Percentiles rank a stretch among this genome's conserved stretches.
These are phyloP conservation scores for Aspergillus vadensis DNA, from an alignment of 2,329 filamentous ascomycete genomes.

Conservation along the genomic window DNA sequence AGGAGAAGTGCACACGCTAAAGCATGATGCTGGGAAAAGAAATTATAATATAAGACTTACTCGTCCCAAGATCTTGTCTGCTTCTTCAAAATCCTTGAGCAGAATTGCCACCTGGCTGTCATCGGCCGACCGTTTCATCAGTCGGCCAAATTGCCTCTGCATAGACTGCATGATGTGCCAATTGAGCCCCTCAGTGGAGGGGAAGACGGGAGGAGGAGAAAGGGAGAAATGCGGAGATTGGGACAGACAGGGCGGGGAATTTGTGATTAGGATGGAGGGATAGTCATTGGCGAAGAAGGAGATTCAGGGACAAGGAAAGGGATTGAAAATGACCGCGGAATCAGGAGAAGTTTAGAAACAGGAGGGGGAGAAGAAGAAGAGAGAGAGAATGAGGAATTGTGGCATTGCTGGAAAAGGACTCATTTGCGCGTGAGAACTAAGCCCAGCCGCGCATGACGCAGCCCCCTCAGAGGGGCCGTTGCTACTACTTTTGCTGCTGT, in stretches of 20 bases:
- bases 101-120: conserved; percentile 74
- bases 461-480: conserved; percentile 12
- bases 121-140: conserved; percentile 71
- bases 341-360: no score
- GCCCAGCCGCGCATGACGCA: conserved; percentile 23
- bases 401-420: conserved; percentile 1
- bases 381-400: no score
- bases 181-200: conserved; percentile 2
- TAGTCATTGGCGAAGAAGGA: no score
- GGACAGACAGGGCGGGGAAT: not conserved
- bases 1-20: not conserved
- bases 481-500: no score
- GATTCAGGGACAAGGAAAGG: no score
- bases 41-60: conserved; percentile 47
- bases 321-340: no score
- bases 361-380: no score
- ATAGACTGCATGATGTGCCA: conserved; percentile 51
- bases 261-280: not conserved
- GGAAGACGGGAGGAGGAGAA: conserved; percentile 3
- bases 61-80: conserved; percentile 71
- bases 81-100: conserved; percentile 78
- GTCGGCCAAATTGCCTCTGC: conserved; percentile 72
- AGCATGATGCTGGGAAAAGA: not conserved
- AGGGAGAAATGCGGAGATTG: not conserved
- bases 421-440: not conserved